Base-by-base conservation (phyloP, 257 asterid genomes). In the Eustoma russellianum region DNA sequence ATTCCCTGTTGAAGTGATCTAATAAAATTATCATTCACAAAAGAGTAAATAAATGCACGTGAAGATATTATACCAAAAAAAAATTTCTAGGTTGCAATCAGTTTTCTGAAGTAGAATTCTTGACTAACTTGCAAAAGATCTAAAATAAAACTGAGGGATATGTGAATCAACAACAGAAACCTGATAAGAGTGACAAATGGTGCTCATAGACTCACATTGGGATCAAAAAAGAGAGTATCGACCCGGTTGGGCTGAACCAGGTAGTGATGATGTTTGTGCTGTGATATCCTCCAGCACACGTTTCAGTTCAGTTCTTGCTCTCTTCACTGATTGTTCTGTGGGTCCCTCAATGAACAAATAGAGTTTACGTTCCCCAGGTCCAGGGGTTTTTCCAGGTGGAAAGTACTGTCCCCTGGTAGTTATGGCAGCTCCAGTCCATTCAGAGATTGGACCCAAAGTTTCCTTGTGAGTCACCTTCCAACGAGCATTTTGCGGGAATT, bases 401-500 rank as follows among this genome's bases (percentile, higher is more conserved):
- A 77, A 76, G 66, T 51, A 84, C 46, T 84, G 94, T 33, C 96
- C 96, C 49, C 95, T 70, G 13, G 95, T 84, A 18, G 96, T 88
- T 53, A 88, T 84, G 40, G 96, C 96, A 63, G 96, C 94, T 55
- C 96, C 96, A 1, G 96, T 84, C 87, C 88, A 88, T 12, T 88
- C 96, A 33, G 96, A 84, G 19, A 88, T 88, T 9, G 96, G 96
- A 34, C 96, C 96, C 52, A 88, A 66, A 11, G 96, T 88, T 61
- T 88, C 96, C 71, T 88, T 88, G 70, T 88, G 96, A 1, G 96
- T 88, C 66, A 88, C 93, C 78, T 82, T 88, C 96, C 96, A 87
- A 17, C 96, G 87, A 47, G 96, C 94, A 71, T 88, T 82, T 70
- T 88, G 96, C 2, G 96, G 96, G 44, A 88, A 88, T 66, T 88